These are phyloP conservation scores for Pseudocercospora pini-densiflorae DNA, from an alignment of 2,329 filamentous ascomycete species.

Conservation along the genomic window DNA sequence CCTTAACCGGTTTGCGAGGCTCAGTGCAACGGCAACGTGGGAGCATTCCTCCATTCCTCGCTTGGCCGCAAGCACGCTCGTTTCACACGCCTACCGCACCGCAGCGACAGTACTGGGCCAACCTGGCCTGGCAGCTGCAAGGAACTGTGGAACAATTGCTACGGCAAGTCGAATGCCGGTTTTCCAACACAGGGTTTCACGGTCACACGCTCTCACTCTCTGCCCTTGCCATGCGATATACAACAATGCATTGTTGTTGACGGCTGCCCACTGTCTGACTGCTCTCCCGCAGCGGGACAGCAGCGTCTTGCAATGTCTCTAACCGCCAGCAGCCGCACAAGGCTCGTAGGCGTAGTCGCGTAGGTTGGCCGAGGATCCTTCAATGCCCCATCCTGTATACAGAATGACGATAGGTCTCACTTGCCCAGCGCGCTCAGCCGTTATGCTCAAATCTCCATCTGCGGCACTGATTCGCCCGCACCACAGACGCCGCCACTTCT, in stretches of 20 bases:
- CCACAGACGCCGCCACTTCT: not conserved
- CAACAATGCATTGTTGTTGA: slow-evolving; percentile 7
- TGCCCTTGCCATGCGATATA: not conserved
- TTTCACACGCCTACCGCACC: not conserved
- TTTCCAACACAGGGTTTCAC: not conserved
- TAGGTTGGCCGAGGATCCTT: not conserved
- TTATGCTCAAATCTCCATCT: slow-evolving; percentile 5
- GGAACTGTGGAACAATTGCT: not conserved
- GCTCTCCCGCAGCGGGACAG: not conserved
- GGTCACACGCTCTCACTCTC: slow-evolving; percentile 1
- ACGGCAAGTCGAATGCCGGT: slow-evolving; percentile 1
- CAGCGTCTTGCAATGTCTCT: not conserved
- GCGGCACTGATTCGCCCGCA: not conserved
- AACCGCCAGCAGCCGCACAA: slow-evolving; percentile 1
- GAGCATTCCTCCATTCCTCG: not conserved
- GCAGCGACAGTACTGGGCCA: not conserved
- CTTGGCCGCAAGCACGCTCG: not conserved
- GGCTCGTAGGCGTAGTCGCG: not conserved
- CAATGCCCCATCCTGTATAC: not conserved
- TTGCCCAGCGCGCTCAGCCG: not conserved
- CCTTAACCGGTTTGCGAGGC: not conserved
- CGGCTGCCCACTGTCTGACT: not conserved
- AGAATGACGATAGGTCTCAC: not conserved
- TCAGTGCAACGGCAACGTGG: not conserved
- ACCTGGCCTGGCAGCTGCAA: not conserved